Percentiles rank a stretch among this genome's conserved stretches.
Evolutionary conservation across 2,329 filamentous ascomycete species (phyloP).

Genomic region (Pseudocercospora ulei): DNA sequence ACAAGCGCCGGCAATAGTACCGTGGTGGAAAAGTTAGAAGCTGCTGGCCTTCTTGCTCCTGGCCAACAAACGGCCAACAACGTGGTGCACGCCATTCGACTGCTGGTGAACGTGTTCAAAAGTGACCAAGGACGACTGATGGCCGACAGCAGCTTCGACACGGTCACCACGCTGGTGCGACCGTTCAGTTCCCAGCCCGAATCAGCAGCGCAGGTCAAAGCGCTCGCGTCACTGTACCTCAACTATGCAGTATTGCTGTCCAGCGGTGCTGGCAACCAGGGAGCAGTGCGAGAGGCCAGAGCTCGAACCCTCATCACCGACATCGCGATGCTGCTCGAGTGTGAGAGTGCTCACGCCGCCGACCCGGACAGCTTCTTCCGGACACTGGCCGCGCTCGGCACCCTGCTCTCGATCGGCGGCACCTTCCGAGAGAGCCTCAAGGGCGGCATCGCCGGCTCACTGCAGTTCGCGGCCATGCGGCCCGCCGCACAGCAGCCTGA

Average conservation of each 20-base stretch:
- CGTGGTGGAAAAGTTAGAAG: constrained; percentile 52
- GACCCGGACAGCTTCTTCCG: constrained; percentile 80
- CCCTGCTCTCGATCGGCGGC: constrained; percentile 54
- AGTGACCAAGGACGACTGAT: constrained; percentile 57
- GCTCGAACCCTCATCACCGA: constrained; percentile 30
- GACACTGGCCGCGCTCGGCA: constrained; percentile 72
- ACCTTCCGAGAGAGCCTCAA: constrained; percentile 50
- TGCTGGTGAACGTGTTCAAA: constrained; percentile 73
- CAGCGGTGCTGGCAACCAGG: constrained; percentile 26
- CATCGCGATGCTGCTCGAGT: constrained; percentile 30
- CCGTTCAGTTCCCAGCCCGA: constrained; percentile 49
- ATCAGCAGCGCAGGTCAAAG: constrained; percentile 61
- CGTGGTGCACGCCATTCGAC: constrained; percentile 74
- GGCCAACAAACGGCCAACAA: constrained; percentile 60
- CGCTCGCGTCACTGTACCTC: constrained; percentile 69
- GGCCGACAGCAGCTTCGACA: constrained; percentile 50
- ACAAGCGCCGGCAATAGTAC: constrained; percentile 46
- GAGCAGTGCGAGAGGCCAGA: constrained; percentile 28
- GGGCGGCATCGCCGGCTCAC: constrained; percentile 48
- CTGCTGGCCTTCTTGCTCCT: constrained; percentile 49
- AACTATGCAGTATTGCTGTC: constrained; percentile 72
- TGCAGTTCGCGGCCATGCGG: constrained; percentile 42
- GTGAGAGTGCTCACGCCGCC: constrained; percentile 43
- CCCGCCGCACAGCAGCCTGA: constrained; percentile 51
- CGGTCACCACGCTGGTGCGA: constrained; percentile 54